Evolutionary conservation across 441 rosid genomes (phyloP).

Genomic region (Erysimum cheiri): DNA sequence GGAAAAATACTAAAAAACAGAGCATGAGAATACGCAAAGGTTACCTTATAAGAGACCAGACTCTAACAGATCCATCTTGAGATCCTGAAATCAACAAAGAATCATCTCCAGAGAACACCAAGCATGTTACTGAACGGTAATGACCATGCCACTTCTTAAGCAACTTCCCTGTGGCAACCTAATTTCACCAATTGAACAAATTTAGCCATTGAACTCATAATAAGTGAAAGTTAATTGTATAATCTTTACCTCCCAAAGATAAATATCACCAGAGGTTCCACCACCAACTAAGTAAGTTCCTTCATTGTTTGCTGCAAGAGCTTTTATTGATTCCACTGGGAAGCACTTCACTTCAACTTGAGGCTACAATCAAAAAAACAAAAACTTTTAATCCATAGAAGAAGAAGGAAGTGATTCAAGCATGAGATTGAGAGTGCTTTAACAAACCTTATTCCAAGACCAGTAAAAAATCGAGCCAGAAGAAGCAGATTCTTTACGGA

Average conservation of each 20-base stretch:
- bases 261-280: slow-evolving; percentile 71
- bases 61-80: slow-evolving; percentile 76
- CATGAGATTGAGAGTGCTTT: not conserved
- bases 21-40: slow-evolving; percentile 1
- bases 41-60: slow-evolving; percentile 82
- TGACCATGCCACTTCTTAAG: slow-evolving; percentile 90
- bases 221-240: not conserved
- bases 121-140: slow-evolving; percentile 73
- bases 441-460: slow-evolving; percentile 78
- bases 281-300: slow-evolving; percentile 86
- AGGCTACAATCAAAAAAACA: slow-evolving; percentile 57
- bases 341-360: slow-evolving; percentile 80
- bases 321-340: slow-evolving; percentile 74
- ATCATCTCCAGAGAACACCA: slow-evolving; percentile 79
- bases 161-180: slow-evolving; percentile 85
- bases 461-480: slow-evolving; percentile 75
- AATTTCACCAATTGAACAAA: slow-evolving; percentile 31
- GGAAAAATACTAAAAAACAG: not conserved
- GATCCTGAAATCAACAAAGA: slow-evolving; percentile 85
- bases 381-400: not conserved
- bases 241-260: slow-evolving; percentile 76
- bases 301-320: slow-evolving; percentile 65
- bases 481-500: slow-evolving; percentile 58
- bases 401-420: slow-evolving; percentile 5
- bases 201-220: not conserved